Evolutionary conservation across 73 alveolate genomes (phyloP), one percentile per base, ranked within the genome.

Genomic region (Diophrys sp.): DNA sequence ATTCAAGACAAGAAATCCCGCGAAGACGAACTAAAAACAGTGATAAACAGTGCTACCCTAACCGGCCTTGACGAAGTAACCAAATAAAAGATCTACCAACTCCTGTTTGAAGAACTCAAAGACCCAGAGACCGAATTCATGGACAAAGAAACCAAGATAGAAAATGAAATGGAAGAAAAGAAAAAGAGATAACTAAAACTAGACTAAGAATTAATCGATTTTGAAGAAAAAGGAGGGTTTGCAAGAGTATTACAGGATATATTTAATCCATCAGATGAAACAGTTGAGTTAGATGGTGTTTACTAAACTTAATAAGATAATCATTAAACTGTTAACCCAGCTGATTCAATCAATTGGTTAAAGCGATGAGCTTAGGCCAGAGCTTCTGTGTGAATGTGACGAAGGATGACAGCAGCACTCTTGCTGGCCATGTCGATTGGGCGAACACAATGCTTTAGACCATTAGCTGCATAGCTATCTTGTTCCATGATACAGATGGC

Each of bases 151-250:
- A 1, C 1, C 70, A 32, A 32, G 24, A 2, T 8, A 56, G 62
- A 23, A 26, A 79, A 32, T 33, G 88, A 71, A 1, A 31, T 53
- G 26, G 88, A 85, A 55, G 92, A 85, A 80, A 75, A 85, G 70
- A 66, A 70, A 23, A 85, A 73, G 77, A 24, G 84, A 27, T 53
- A 84, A 67, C 67, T 84, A 0, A 84, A 84, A 55, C 23, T 71
- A 56, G 91, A 84, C 34, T 67, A 77, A 56, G 91, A 84, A 33
- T 56, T 84, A 1, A 71, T 79, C 11, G 91, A 84, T 44, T 84
- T 84, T 71, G 91, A 84, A 33, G 91, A 84, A 71, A 67, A 78
- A 70, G 91, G 91, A 56, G 91, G 91, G 1, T 55, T 84, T 70
- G 87, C 91, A 0, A 69, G 62, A 29, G 77, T 84, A 0, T 69